phyloP scores from a whole-genome alignment of 2,329 filamentous ascomycete species.

The Sporothrix mexicana region DNA sequence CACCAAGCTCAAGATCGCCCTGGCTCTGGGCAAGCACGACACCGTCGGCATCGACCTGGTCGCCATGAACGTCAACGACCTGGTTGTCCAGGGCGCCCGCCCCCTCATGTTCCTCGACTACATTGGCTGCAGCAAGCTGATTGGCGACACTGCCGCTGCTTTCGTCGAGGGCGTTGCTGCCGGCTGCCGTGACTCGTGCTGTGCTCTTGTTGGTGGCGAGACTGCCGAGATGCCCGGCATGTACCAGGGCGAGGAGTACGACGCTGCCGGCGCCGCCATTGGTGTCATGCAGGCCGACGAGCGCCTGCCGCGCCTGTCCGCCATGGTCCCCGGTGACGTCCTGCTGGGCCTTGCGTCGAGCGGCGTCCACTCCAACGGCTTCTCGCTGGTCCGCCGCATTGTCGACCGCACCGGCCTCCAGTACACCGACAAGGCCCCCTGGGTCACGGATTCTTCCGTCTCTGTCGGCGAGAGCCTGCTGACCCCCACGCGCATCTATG shows the following conservation, averaged over 20 bases:
- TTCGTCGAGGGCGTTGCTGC: constrained; percentile 91
- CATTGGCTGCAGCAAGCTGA: constrained; percentile 89
- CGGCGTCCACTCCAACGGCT: constrained; percentile 95
- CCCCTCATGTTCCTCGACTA: constrained; percentile 98
- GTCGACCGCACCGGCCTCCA: constrained; percentile 73
- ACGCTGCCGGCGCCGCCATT: constrained; percentile 87
- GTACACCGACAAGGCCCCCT: constrained; percentile 77
- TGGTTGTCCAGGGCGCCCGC: constrained; percentile 93
- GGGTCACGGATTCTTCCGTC: constrained; percentile 60
- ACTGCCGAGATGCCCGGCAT: constrained; percentile 98
- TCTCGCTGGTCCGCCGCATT: constrained; percentile 93
- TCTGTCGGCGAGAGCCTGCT: constrained; percentile 78
- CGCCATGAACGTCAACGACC: constrained; percentile 98
- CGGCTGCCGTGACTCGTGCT: constrained; percentile 83
- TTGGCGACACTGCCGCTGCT: constrained; percentile 75
- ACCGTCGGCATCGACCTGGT: constrained; percentile 97
- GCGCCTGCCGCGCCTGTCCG: constrained; percentile 75
- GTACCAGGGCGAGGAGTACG: constrained; percentile 87
- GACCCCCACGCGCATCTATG: constrained; percentile 92
- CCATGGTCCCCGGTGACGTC: constrained; percentile 82
- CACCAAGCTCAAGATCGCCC: constrained; percentile 95
- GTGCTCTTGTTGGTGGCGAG: constrained; percentile 93
- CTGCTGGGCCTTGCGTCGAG: constrained; percentile 84
- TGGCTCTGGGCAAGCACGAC: constrained; percentile 85
- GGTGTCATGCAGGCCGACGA: constrained; percentile 75